Percentiles rank a stretch among this genome's conserved stretches.
These are phyloP conservation scores for Pochonia chlamydosporia DNA, from an alignment of 2,329 filamentous ascomycete genomes.

Conservation along the genomic window DNA sequence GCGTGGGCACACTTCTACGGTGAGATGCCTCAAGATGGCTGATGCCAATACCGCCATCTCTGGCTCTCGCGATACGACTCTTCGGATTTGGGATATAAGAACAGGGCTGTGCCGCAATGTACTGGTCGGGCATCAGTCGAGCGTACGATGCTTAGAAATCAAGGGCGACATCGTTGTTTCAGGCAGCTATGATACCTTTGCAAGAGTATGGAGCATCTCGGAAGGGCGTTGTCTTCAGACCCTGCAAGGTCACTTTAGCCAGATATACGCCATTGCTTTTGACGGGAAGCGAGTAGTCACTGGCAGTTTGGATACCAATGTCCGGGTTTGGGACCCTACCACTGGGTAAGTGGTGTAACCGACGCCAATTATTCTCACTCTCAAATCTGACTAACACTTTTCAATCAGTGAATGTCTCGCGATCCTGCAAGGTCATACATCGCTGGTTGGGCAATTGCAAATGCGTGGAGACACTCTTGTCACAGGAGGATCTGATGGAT, in stretches of 20 bases:
- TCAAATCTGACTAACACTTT: background rate
- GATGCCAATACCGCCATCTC: constrained; percentile 92
- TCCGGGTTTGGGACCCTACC: constrained; percentile 90
- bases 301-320: constrained; percentile 92
- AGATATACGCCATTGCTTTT: constrained; percentile 98
- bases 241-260: constrained; percentile 90
- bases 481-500: constrained; percentile 92
- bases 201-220: constrained; percentile 95
- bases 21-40: constrained; percentile 96
- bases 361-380: background rate
- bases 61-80: constrained; percentile 87
- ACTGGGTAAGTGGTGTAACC: constrained; percentile 59
- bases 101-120: constrained; percentile 87
- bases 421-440: constrained; percentile 93
- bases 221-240: constrained; percentile 89
- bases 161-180: constrained; percentile 97
- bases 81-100: constrained; percentile 90
- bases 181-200: constrained; percentile 95
- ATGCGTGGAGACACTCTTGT: constrained; percentile 93
- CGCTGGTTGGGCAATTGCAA: constrained; percentile 91
- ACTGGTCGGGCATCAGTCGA: constrained; percentile 89
- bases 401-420: constrained; percentile 65
- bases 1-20: constrained; percentile 92
- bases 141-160: constrained; percentile 90
- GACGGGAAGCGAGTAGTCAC: constrained; percentile 91